phyloP scores from a whole-genome alignment of 106 monocot species.

The Alisma plantagoaquatica region DNA sequence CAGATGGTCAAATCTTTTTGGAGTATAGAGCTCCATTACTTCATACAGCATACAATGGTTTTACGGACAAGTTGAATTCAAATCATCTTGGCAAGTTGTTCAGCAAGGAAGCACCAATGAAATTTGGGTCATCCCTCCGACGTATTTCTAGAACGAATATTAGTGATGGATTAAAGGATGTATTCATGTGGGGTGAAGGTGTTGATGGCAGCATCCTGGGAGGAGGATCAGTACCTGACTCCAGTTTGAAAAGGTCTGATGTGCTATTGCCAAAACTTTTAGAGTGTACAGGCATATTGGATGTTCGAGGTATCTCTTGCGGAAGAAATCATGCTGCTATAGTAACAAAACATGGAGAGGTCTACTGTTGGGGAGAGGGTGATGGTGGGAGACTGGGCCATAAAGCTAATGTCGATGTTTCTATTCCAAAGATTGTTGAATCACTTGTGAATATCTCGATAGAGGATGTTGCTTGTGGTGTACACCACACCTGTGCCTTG shows the following conservation, averaged over 20 bases:
- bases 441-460: conserved; percentile 19
- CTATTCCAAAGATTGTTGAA: conserved; percentile 11
- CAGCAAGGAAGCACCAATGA: too few species aligned
- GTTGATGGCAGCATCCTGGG: too few species aligned
- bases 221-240: too few species aligned
- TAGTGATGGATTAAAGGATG: too few species aligned
- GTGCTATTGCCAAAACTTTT: conserved; percentile 44
- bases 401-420: conserved; percentile 24
- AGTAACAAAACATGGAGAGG: conserved; percentile 45
- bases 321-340: conserved; percentile 55
- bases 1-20: conserved; percentile 24
- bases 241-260: conserved; percentile 19
- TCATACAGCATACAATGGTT: too few species aligned
- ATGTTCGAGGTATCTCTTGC: conserved; percentile 43
- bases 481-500: conserved; percentile 34
- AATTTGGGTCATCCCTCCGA: too few species aligned
- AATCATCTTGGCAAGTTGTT: too few species aligned
- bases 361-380: conserved; percentile 56
- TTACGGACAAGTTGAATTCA: too few species aligned
- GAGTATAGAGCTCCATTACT: too few species aligned
- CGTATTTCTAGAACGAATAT: too few species aligned
- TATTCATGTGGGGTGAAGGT: too few species aligned
- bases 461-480: conserved; percentile 8
- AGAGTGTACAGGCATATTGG: conserved; percentile 36
- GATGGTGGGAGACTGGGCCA: conserved; percentile 44